phyloP scores from a whole-genome alignment of 2,329 filamentous ascomycete genomes.

The Trichoderma sp. region DNA sequence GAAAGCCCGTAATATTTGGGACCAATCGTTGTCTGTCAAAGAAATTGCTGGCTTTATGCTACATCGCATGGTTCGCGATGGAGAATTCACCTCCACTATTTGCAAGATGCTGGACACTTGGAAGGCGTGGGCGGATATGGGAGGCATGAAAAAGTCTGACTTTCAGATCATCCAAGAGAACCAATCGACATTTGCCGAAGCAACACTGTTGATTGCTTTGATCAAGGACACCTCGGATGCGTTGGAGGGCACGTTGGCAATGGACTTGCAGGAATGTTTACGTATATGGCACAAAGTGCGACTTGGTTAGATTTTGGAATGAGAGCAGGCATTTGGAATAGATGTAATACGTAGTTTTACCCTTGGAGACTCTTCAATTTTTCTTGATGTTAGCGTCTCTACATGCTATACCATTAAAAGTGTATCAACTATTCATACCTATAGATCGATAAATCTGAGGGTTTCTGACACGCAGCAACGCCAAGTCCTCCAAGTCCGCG shows the following conservation, averaged over 20 bases:
- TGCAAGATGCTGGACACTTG: slow-evolving; percentile 48
- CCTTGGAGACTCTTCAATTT: neutral
- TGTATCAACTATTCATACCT: neutral
- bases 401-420: neutral
- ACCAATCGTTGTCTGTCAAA: slow-evolving; percentile 32
- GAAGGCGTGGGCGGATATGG: slow-evolving; percentile 54
- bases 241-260: slow-evolving; percentile 45
- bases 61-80: slow-evolving; percentile 52
- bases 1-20: slow-evolving; percentile 29
- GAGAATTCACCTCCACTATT: slow-evolving; percentile 40
- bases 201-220: slow-evolving; percentile 46
- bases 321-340: neutral
- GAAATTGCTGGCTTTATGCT: slow-evolving; percentile 46
- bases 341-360: neutral
- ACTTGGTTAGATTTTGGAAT: slow-evolving; percentile 39
- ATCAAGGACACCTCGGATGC: slow-evolving; percentile 46
- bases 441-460: neutral
- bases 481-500: neutral
- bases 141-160: slow-evolving; percentile 50
- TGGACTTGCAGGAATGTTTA: slow-evolving; percentile 55
- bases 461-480: neutral
- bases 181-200: slow-evolving; percentile 44
- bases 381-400: too few relatives aligned
- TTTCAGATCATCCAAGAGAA: slow-evolving; percentile 39
- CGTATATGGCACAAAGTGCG: slow-evolving; percentile 52